phyloP scores from a whole-genome alignment of 1,284 basidiomycete genomes.

The Tilletia caries region DNA sequence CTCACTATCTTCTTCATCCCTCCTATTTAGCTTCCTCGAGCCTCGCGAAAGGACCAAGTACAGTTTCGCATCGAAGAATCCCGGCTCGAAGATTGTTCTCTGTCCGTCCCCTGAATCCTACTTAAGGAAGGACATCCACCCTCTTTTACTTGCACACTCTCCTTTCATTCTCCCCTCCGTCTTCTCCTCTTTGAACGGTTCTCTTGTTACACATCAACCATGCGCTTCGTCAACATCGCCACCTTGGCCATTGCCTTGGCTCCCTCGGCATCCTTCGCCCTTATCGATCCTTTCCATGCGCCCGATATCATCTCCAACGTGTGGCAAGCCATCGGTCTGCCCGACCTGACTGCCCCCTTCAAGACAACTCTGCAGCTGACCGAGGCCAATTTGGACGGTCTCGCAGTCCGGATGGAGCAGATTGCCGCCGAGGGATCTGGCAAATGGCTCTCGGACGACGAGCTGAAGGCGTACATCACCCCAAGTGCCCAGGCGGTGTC shows the following conservation, averaged over 20 bases:
- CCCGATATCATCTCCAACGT: not conserved
- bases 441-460: constrained; percentile 17
- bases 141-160: too few relatives aligned
- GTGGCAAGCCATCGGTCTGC: constrained; percentile 13
- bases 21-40: too few relatives aligned
- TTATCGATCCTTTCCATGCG: constrained; percentile 6
- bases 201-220: too few relatives aligned
- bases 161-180: too few relatives aligned
- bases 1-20: too few relatives aligned
- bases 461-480: constrained; percentile 13
- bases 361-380: constrained; percentile 9
- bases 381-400: constrained; percentile 9
- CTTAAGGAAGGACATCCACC: too few relatives aligned
- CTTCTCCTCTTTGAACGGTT: too few relatives aligned
- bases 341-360: constrained; percentile 9
- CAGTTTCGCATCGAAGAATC: too few relatives aligned
- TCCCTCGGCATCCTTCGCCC: not conserved
- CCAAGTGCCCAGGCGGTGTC: constrained; percentile 5
- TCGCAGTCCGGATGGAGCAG: constrained; percentile 9
- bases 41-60: too few relatives aligned
- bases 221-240: constrained; percentile 1
- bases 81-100: too few relatives aligned
- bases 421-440: constrained; percentile 14
- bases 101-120: too few relatives aligned
- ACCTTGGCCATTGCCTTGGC: not conserved